Evolutionary conservation across 2,329 filamentous ascomycete genomes (phyloP).

Genomic region (Biscogniauxia mediterranea): DNA sequence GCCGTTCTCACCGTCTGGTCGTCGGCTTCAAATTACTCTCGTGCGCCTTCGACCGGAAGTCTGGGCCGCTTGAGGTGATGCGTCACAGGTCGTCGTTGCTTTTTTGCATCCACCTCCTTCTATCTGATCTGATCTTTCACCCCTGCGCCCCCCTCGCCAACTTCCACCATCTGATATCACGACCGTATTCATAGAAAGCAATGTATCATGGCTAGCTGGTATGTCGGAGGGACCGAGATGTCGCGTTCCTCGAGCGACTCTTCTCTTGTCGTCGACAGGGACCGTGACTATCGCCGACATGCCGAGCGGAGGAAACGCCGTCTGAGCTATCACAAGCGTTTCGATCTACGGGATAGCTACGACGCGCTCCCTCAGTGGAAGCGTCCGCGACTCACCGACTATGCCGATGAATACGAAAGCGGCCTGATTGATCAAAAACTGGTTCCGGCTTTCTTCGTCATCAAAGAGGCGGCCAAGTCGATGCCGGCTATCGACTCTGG

Average conservation of each 20-base stretch:
- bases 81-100: neutral
- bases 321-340: conserved; percentile 35
- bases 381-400: conserved; percentile 24
- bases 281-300: conserved; percentile 26
- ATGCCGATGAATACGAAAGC: conserved; percentile 15
- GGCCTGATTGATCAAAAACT: conserved; percentile 17
- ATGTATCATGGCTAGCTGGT: conserved; percentile 38
- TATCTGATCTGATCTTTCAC: neutral
- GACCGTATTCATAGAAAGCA: conserved; percentile 21
- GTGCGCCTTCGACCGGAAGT: neutral
- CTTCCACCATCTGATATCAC: conserved; percentile 12
- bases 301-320: conserved; percentile 39
- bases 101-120: neutral
- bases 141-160: neutral
- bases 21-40: neutral
- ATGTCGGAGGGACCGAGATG: conserved; percentile 34
- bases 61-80: neutral
- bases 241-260: conserved; percentile 35
- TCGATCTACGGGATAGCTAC: conserved; percentile 30
- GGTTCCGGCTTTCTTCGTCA: conserved; percentile 34
- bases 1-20: neutral
- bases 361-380: conserved; percentile 38
- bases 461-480: conserved; percentile 27
- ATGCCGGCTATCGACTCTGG: conserved; percentile 17
- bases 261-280: conserved; percentile 24